phyloP scores from a whole-genome alignment of 1,284 basidiomycete species.

The Peniophora sp. region DNA sequence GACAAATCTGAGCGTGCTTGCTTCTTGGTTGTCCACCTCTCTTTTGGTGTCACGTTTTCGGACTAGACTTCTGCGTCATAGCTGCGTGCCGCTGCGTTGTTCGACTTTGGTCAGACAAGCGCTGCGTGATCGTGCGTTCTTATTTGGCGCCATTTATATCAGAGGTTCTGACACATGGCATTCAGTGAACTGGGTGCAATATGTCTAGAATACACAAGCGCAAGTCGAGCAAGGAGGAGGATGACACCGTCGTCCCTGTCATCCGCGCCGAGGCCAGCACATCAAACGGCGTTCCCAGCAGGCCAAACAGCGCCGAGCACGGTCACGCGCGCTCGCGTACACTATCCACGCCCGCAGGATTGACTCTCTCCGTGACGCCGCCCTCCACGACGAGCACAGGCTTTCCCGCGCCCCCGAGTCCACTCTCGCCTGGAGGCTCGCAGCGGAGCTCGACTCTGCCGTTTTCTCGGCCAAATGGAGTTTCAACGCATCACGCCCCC shows the following conservation, averaged over 20 bases:
- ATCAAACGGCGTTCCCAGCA: slow-evolving; percentile 1
- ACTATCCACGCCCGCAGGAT: slow-evolving; percentile 25
- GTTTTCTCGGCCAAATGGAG: slow-evolving; percentile 12
- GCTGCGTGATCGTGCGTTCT: too few relatives aligned
- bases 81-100: too few relatives aligned
- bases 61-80: too few relatives aligned
- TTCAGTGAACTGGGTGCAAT: too few relatives aligned
- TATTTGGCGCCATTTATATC: too few relatives aligned
- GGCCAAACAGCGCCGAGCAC: neutral
- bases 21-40: too few relatives aligned
- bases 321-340: slow-evolving; percentile 18
- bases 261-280: slow-evolving; percentile 6
- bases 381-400: slow-evolving; percentile 11
- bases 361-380: slow-evolving; percentile 7
- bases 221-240: slow-evolving; percentile 27
- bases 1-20: too few relatives aligned
- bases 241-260: slow-evolving; percentile 18
- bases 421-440: slow-evolving; percentile 28
- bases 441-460: neutral
- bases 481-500: slow-evolving; percentile 20
- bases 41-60: too few relatives aligned
- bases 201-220: slow-evolving; percentile 19
- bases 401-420: slow-evolving; percentile 19
- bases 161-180: too few relatives aligned
- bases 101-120: too few relatives aligned